Conservation (phyloP, 495 filamentous ascomycete genomes). For the Penicillium egyptiacum region DNA sequence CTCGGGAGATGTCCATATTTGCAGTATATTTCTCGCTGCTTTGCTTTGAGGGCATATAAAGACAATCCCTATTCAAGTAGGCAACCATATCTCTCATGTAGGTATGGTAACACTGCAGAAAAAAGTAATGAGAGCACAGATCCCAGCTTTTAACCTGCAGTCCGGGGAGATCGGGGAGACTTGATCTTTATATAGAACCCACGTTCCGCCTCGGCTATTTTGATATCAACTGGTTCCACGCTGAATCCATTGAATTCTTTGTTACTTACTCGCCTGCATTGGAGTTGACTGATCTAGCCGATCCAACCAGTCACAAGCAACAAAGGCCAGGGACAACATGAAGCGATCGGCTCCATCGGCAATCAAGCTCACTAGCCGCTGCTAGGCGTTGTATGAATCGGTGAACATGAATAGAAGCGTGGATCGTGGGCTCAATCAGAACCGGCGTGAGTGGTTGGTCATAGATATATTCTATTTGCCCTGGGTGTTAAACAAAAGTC, state of each 20-base stretch:
- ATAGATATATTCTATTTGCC: too few species aligned
- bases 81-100: background rate
- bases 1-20: slow-evolving; percentile 20
- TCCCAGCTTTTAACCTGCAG: background rate
- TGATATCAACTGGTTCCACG: background rate
- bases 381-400: too few species aligned
- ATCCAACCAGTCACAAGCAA: slow-evolving; percentile 3
- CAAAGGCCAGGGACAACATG: background rate
- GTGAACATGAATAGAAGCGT: too few species aligned
- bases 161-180: slow-evolving; percentile 1
- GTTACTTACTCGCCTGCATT: background rate
- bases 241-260: background rate
- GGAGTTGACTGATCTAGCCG: slow-evolving; percentile 2
- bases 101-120: background rate
- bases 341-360: slow-evolving; percentile 14
- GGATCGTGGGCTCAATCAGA: too few species aligned
- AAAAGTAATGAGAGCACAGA: background rate
- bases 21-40: background rate
- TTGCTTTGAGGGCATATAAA: background rate
- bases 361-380: slow-evolving; percentile 4
- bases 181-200: background rate
- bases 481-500: too few species aligned
- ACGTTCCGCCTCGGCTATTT: background rate
- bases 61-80: background rate
- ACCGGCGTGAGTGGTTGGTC: too few species aligned